Percentiles rank a stretch among this genome's conserved stretches.
Conservation (phyloP, 371 early-diverging fungal species). For the Mucor velutinosus region DNA sequence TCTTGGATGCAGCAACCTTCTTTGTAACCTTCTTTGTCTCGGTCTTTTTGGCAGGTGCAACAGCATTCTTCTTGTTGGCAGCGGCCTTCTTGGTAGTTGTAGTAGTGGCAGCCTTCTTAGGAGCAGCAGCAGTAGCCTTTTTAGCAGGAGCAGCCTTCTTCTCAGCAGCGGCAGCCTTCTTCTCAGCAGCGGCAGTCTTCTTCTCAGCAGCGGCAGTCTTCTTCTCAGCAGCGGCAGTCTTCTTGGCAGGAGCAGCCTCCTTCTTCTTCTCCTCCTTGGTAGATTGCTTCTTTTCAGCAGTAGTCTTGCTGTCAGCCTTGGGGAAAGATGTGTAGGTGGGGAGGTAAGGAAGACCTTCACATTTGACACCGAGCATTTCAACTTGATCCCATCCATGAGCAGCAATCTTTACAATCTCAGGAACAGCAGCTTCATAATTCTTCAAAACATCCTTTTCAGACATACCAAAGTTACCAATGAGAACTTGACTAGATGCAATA, state of each 20-base stretch:
- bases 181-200: neutral
- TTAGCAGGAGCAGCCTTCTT: slow-evolving; percentile 9
- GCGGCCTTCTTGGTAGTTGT: neutral
- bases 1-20: slow-evolving; percentile 8
- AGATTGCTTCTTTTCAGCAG: neutral
- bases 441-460: slow-evolving; percentile 17
- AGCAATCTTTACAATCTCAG: slow-evolving; percentile 14
- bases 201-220: neutral
- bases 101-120: neutral
- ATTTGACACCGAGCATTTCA: slow-evolving; percentile 12
- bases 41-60: slow-evolving; percentile 10
- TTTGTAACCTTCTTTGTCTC: slow-evolving; percentile 16
- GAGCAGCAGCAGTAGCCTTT: neutral
- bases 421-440: slow-evolving; percentile 15
- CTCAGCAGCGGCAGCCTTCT: neutral
- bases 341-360: slow-evolving; percentile 12
- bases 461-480: slow-evolving; percentile 26
- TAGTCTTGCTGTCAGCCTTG: neutral
- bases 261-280: neutral
- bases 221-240: neutral
- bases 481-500: slow-evolving; percentile 7
- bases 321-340: slow-evolving; percentile 19
- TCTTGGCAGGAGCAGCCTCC: neutral
- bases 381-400: slow-evolving; percentile 20
- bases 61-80: slow-evolving; percentile 2